Evolutionary conservation across 148 eudicot genomes (phyloP).

Genomic region (Nepenthes mirabilis): DNA sequence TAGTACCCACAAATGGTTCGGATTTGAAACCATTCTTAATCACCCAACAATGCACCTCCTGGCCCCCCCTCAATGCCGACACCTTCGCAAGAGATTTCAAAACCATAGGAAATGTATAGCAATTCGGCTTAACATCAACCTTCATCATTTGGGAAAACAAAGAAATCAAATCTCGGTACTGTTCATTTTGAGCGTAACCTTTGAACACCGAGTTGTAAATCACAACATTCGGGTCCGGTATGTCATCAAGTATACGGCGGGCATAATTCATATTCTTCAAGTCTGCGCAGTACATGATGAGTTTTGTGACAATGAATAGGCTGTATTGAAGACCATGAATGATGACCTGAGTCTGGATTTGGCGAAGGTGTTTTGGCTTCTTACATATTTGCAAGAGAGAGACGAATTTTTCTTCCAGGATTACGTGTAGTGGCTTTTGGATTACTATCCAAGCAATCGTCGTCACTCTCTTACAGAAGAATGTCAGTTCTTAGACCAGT

Average conservation of each 20-base stretch:
- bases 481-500: too few relatives aligned
- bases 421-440: slow-evolving; percentile 19
- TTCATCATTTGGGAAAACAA: slow-evolving; percentile 43
- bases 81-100: slow-evolving; percentile 50
- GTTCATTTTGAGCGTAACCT: slow-evolving; percentile 41
- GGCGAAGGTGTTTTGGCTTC: slow-evolving; percentile 25
- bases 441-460: neutral
- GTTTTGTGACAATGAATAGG: slow-evolving; percentile 27
- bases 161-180: slow-evolving; percentile 20
- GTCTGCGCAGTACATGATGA: slow-evolving; percentile 21
- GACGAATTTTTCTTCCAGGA: slow-evolving; percentile 39
- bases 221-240: slow-evolving; percentile 28
- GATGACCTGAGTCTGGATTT: slow-evolving; percentile 43
- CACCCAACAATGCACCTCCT: slow-evolving; percentile 42
- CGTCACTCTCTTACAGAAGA: neutral
- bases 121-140: slow-evolving; percentile 30
- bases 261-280: slow-evolving; percentile 25
- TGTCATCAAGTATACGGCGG: slow-evolving; percentile 46
- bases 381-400: slow-evolving; percentile 51
- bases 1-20: slow-evolving; percentile 57
- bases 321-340: slow-evolving; percentile 26
- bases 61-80: slow-evolving; percentile 30
- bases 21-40: slow-evolving; percentile 39
- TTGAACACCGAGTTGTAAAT: slow-evolving; percentile 50
- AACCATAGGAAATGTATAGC: slow-evolving; percentile 58